Conservation (phyloP, 2,329 filamentous ascomycete species). For the Pyricularia sp. region DNA sequence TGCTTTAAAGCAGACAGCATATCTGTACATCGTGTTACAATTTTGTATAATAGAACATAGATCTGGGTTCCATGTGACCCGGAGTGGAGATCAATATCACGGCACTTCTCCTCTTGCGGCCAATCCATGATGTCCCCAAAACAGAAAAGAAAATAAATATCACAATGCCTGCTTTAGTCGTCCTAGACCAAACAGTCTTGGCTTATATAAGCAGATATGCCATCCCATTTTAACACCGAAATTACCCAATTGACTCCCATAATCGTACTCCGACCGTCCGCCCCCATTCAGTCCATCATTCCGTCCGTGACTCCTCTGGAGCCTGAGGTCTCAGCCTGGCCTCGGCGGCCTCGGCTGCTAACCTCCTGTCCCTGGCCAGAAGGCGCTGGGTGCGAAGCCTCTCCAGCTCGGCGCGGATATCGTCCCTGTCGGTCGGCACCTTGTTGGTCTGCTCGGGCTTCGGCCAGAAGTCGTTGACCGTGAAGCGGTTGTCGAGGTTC, state of each 20-base stretch:
- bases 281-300: background rate
- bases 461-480: constrained; percentile 88
- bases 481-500: constrained; percentile 87
- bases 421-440: constrained; percentile 64
- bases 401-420: constrained; percentile 71
- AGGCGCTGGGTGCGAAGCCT: constrained; percentile 51
- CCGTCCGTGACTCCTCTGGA: constrained; percentile 3
- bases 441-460: constrained; percentile 63
- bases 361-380: constrained; percentile 62
- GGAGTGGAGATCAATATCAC: background rate
- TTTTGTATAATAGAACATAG: background rate
- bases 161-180: background rate
- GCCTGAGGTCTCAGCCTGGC: constrained; percentile 9
- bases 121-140: background rate
- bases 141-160: background rate
- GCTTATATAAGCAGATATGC: background rate
- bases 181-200: background rate
- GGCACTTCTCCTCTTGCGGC: background rate
- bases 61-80: background rate
- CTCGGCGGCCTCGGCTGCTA: constrained; percentile 22
- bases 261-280: background rate
- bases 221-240: background rate
- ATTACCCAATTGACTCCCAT: background rate
- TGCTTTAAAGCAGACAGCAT: constrained; percentile 1
- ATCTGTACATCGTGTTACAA: constrained; percentile 18